Percentiles rank a stretch among this genome's conserved stretches.
phyloP scores from a whole-genome alignment of 2,329 filamentous ascomycete genomes.

The Simplicillium sp. region DNA sequence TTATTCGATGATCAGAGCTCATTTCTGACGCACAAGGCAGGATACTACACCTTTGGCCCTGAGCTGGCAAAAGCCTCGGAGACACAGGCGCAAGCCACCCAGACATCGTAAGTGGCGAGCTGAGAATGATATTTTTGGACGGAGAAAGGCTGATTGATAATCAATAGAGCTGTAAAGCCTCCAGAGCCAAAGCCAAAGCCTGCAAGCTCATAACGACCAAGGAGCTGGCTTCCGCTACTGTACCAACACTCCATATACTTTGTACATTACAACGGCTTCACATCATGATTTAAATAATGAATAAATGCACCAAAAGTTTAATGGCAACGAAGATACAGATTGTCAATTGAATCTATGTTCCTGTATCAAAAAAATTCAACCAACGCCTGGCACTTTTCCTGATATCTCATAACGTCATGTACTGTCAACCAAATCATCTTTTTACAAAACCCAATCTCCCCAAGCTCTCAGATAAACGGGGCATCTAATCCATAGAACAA shows the following conservation, averaged over 20 bases:
- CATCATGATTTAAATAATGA: background rate
- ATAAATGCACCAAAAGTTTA: background rate
- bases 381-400: background rate
- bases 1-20: background rate
- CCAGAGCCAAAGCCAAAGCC: background rate
- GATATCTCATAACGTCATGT: background rate
- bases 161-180: background rate
- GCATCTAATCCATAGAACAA: slow-evolving; percentile 23
- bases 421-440: background rate
- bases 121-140: background rate
- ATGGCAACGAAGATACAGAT: background rate
- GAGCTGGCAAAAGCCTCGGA: slow-evolving; percentile 14
- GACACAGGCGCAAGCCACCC: too few relatives aligned
- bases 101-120: background rate
- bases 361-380: too few relatives aligned
- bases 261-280: background rate
- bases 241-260: background rate
- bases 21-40: slow-evolving; percentile 10
- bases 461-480: slow-evolving; percentile 16
- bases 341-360: background rate
- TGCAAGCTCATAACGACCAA: background rate
- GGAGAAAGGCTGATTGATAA: background rate
- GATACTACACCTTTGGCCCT: slow-evolving; percentile 27
- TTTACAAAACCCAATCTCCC: background rate
- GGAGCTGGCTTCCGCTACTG: background rate